phyloP scores from a whole-genome alignment of 139 green algal species.

The Auxenochlorella pyrenoidosa region DNA sequence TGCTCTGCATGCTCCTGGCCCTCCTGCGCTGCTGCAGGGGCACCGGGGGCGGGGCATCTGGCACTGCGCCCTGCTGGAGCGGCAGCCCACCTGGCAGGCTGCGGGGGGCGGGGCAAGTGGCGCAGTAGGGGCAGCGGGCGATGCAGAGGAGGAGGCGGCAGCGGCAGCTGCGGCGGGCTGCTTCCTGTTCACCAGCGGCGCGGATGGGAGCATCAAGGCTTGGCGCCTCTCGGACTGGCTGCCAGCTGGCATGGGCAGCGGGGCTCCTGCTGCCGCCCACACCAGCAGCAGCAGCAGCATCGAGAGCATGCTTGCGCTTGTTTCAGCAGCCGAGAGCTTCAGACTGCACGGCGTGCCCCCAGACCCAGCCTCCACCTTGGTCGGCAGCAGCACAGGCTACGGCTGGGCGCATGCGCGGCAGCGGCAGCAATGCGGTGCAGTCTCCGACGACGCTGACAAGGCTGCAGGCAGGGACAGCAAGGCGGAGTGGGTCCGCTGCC shows the following conservation, averaged over 20 bases:
- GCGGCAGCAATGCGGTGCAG: not conserved
- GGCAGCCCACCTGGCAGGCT: not conserved
- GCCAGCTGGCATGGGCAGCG: not conserved
- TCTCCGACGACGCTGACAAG: not conserved
- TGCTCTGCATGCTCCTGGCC: not conserved
- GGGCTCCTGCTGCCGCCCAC: no score
- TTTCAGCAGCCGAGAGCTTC: not conserved
- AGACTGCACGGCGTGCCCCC: not conserved
- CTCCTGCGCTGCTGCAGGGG: constrained; percentile 13
- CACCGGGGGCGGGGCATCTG: constrained; percentile 53
- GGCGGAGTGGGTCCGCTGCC: constrained; percentile 45
- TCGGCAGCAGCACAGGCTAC: constrained; percentile 59
- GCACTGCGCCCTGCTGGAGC: constrained; percentile 21
- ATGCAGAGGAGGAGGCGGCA: not conserved
- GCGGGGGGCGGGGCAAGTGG: not conserved
- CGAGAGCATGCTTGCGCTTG: not conserved
- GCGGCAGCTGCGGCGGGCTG: not conserved
- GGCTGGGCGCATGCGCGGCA: not conserved
- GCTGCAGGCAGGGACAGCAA: constrained; percentile 20
- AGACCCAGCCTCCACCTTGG: constrained; percentile 57
- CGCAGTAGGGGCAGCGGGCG: not conserved
- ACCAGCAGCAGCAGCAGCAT: not conserved
- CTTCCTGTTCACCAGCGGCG: constrained; percentile 47
- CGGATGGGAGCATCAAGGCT: constrained; percentile 52
- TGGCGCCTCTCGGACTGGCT: constrained; percentile 52